Evolutionary conservation across 208 protist species (phyloP).

Genomic region (Balamuthia mandrillaris): DNA sequence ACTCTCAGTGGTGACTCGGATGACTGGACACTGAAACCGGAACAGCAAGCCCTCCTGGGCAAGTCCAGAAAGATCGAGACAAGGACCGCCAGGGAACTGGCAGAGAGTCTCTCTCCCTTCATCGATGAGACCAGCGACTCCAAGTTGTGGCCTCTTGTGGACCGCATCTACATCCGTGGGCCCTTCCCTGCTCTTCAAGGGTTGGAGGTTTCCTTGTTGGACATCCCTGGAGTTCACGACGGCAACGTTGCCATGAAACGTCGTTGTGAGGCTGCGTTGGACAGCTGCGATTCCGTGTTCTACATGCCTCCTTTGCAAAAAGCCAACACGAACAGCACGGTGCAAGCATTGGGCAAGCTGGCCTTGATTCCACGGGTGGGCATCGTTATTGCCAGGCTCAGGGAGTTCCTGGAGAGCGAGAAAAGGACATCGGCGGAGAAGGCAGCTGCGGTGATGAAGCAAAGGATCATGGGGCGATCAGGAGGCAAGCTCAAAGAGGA

Average conservation of each 20-base stretch:
- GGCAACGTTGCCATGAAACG: neutral
- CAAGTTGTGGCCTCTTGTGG: neutral
- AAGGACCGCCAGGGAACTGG: neutral
- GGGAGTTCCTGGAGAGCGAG: neutral
- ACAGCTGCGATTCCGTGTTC: neutral
- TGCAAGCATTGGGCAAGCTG: neutral
- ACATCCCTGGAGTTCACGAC: conserved; percentile 14
- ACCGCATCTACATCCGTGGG: neutral
- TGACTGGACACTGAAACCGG: neutral
- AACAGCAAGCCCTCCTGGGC: neutral
- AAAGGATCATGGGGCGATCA: too few relatives aligned
- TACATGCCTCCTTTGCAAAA: neutral
- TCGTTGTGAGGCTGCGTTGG: neutral
- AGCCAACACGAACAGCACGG: neutral
- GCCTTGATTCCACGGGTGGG: neutral
- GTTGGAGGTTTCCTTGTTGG: neutral
- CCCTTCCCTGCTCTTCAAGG: neutral
- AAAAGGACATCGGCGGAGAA: too few relatives aligned
- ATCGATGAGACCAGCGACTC: neutral
- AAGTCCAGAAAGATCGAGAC: neutral
- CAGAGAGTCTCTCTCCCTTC: neutral
- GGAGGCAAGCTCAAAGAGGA: too few relatives aligned
- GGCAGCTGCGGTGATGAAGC: too few relatives aligned
- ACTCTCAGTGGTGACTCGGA: neutral
- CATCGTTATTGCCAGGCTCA: neutral